Conservation (phyloP, 2,329 filamentous ascomycete genomes). For the Thielaviopsis punctulata region DNA sequence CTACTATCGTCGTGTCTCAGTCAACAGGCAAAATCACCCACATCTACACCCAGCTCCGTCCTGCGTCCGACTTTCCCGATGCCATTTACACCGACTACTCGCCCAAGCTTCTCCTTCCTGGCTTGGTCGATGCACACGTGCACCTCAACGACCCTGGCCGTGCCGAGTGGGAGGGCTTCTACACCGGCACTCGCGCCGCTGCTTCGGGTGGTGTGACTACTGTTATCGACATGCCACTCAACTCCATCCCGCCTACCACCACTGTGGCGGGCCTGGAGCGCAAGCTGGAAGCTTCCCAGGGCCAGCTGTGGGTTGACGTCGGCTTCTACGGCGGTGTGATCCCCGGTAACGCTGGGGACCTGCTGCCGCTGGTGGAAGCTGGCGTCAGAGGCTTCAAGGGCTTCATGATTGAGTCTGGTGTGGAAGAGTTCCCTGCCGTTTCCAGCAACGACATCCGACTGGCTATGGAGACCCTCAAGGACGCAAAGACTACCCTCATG, state of each 20-base stretch:
- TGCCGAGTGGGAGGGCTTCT: slow-evolving; percentile 97
- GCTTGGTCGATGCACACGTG: slow-evolving; percentile 90
- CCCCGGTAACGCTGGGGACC: slow-evolving; percentile 67
- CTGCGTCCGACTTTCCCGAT: slow-evolving; percentile 56
- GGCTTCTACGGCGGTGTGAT: slow-evolving; percentile 94
- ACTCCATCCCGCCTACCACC: slow-evolving; percentile 91
- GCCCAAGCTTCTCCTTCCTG: slow-evolving; percentile 70
- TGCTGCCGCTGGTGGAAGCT: slow-evolving; percentile 63
- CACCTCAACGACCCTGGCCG: slow-evolving; percentile 94
- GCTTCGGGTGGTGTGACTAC: slow-evolving; percentile 94
- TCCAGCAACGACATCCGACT: slow-evolving; percentile 59
- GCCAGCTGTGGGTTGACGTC: slow-evolving; percentile 97
- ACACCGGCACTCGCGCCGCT: slow-evolving; percentile 81
- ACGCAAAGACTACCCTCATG: slow-evolving; percentile 81
- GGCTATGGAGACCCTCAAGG: slow-evolving; percentile 65
- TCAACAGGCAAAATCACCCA: slow-evolving; percentile 69
- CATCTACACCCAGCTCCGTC: slow-evolving; percentile 58
- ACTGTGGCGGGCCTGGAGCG: slow-evolving; percentile 66
- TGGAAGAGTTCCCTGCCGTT: slow-evolving; percentile 93
- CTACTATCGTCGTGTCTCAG: slow-evolving; percentile 65
- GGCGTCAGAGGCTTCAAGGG: slow-evolving; percentile 95
- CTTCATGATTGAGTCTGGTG: slow-evolving; percentile 91
- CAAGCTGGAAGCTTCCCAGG: slow-evolving; percentile 68
- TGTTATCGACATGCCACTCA: slow-evolving; percentile 93
- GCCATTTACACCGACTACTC: slow-evolving; percentile 70